Evolutionary conservation across 2,329 filamentous ascomycete species (phyloP).

Genomic region (Juglanconis juglandina): DNA sequence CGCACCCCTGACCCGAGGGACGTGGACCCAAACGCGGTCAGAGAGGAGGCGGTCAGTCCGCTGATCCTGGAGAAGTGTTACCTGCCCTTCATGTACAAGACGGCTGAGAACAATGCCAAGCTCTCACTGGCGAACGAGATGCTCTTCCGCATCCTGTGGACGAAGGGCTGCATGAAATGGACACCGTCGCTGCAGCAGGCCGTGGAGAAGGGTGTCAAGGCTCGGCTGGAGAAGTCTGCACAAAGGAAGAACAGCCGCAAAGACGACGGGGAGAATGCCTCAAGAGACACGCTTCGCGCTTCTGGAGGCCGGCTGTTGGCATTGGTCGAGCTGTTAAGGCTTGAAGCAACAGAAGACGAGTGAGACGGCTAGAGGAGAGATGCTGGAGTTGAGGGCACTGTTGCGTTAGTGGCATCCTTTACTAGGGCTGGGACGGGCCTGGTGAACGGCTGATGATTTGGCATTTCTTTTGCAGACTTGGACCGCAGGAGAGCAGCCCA

Average conservation of each 20-base stretch:
- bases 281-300: constrained; percentile 14
- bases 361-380: background rate
- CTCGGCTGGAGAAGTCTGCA: constrained; percentile 46
- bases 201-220: constrained; percentile 44
- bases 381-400: background rate
- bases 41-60: constrained; percentile 37
- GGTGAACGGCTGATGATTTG: background rate
- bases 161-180: constrained; percentile 32
- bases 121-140: constrained; percentile 67
- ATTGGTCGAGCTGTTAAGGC: constrained; percentile 1
- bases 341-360: background rate
- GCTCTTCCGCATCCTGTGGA: constrained; percentile 53
- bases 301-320: constrained; percentile 12
- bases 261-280: constrained; percentile 13
- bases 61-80: constrained; percentile 56
- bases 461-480: background rate
- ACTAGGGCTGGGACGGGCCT: background rate
- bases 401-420: background rate
- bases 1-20: constrained; percentile 39
- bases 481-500: too few relatives aligned
- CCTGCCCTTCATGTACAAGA: constrained; percentile 63
- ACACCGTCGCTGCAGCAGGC: constrained; percentile 35
- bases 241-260: constrained; percentile 34
- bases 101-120: constrained; percentile 67
- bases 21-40: constrained; percentile 35